A percentile compares a stretch with the other conserved stretches of the same genome.
phyloP scores from a whole-genome alignment of 73 alveolate species.

The Loxodes magnus region DNA sequence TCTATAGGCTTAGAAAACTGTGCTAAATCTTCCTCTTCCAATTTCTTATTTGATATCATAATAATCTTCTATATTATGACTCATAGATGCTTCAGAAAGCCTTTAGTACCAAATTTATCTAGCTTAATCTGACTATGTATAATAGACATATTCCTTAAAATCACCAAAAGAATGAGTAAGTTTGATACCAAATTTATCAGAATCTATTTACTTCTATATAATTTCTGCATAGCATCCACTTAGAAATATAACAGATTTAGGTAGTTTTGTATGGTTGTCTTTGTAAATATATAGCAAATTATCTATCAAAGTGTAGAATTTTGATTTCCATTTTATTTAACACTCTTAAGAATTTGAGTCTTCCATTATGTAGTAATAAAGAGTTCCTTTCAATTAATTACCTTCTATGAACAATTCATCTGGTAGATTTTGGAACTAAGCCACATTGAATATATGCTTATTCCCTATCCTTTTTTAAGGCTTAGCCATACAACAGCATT shows the following conservation, averaged over 20 bases:
- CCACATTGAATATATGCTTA: background rate
- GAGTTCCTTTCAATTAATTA: background rate
- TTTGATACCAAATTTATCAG: slow-evolving; percentile 6
- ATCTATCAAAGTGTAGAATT: slow-evolving; percentile 10
- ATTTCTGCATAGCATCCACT: slow-evolving; percentile 13
- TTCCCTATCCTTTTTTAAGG: background rate
- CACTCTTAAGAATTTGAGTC: background rate
- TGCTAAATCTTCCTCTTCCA: too few species aligned
- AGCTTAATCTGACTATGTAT: background rate
- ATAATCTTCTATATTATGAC: too few species aligned
- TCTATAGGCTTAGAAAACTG: too few species aligned
- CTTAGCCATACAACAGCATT: too few species aligned
- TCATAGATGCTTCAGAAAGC: too few species aligned
- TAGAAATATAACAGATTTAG: slow-evolving; percentile 12
- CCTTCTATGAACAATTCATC: background rate
- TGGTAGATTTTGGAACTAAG: background rate
- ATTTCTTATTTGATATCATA: too few species aligned
- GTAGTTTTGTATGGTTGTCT: background rate
- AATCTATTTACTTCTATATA: background rate
- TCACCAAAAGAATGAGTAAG: slow-evolving; percentile 12
- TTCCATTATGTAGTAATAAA: background rate
- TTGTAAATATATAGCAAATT: slow-evolving; percentile 1
- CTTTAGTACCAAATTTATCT: too few species aligned
- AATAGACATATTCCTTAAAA: background rate
- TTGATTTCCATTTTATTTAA: background rate